Percentiles rank a stretch among this genome's conserved stretches.
These are phyloP conservation scores for Entonaema liquescens DNA, from an alignment of 495 filamentous ascomycete genomes.

Conservation along the genomic window DNA sequence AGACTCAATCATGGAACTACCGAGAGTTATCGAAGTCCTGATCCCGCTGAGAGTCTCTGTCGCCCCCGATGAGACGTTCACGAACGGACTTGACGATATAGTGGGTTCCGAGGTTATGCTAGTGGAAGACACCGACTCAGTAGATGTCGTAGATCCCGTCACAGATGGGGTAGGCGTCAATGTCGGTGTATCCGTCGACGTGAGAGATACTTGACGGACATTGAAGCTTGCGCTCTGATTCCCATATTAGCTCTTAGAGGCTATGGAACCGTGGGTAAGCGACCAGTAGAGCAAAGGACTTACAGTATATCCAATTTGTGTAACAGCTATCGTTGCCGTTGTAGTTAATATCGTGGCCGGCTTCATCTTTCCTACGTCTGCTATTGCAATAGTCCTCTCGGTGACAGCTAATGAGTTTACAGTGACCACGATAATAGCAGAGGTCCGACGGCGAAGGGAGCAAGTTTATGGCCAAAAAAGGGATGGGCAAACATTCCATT, in stretches of 20 bases:
- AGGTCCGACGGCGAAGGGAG: constrained; percentile 1
- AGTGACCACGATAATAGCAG: neutral
- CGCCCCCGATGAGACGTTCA: constrained; percentile 7
- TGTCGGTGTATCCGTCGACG: constrained; percentile 13
- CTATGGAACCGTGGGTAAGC: neutral
- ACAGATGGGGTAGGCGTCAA: neutral
- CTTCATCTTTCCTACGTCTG: constrained; percentile 18
- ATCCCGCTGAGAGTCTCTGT: constrained; percentile 21
- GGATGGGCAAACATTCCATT: constrained; percentile 10
- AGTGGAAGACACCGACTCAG: no score
- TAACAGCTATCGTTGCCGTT: constrained; percentile 2
- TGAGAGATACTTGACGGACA: constrained; percentile 11
- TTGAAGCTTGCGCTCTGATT: constrained; percentile 11
- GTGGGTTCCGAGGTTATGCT: constrained; percentile 1
- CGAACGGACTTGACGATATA: constrained; percentile 8
- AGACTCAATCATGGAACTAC: constrained; percentile 16
- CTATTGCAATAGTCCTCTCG: neutral
- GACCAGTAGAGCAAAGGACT: neutral
- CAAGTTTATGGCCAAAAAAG: neutral
- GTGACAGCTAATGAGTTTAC: neutral
- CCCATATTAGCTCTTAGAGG: constrained; percentile 2
- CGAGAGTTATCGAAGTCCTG: constrained; percentile 6
- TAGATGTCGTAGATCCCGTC: neutral
- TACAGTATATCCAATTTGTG: constrained; percentile 18
- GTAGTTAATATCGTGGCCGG: neutral